These are phyloP conservation scores for Emergomyces orientalis DNA, from an alignment of 2,329 filamentous ascomycete species.

Conservation along the genomic window DNA sequence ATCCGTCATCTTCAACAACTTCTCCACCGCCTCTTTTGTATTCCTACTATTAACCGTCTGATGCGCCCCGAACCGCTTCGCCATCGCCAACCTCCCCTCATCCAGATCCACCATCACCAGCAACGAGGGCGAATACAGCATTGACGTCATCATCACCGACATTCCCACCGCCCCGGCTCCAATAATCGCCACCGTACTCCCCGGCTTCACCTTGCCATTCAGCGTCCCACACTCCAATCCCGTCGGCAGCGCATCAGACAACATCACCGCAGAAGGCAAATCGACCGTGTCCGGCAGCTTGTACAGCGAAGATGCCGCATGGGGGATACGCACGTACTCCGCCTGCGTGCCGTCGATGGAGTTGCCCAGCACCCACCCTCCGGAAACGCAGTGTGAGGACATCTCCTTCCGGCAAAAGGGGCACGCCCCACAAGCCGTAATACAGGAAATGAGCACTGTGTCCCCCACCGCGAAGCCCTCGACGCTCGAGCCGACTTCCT, in stretches of 20 bases:
- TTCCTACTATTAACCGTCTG: slow-evolving; percentile 35
- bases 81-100: slow-evolving; percentile 38
- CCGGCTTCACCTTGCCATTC: slow-evolving; percentile 45
- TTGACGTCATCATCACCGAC: slow-evolving; percentile 46
- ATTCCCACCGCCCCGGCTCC: slow-evolving; percentile 50
- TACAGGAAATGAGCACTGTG: slow-evolving; percentile 44
- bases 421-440: slow-evolving; percentile 45
- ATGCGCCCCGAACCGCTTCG: slow-evolving; percentile 42
- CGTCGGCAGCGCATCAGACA: slow-evolving; percentile 50
- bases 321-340: slow-evolving; percentile 47
- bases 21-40: slow-evolving; percentile 27
- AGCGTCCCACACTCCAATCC: slow-evolving; percentile 48
- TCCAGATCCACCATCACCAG: slow-evolving; percentile 48
- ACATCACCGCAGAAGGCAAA: slow-evolving; percentile 39
- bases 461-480: slow-evolving; percentile 43
- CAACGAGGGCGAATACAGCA: slow-evolving; percentile 45
- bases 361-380: slow-evolving; percentile 49
- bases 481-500: slow-evolving; percentile 39
- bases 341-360: slow-evolving; percentile 47
- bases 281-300: slow-evolving; percentile 32
- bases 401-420: slow-evolving; percentile 44
- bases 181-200: slow-evolving; percentile 45
- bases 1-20: slow-evolving; percentile 39
- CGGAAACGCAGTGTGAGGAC: slow-evolving; percentile 45
- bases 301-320: slow-evolving; percentile 43